Percentiles rank a stretch among this genome's conserved stretches.
phyloP scores from a whole-genome alignment of 495 filamentous ascomycete genomes.

The Cenococcum geophilum region DNA sequence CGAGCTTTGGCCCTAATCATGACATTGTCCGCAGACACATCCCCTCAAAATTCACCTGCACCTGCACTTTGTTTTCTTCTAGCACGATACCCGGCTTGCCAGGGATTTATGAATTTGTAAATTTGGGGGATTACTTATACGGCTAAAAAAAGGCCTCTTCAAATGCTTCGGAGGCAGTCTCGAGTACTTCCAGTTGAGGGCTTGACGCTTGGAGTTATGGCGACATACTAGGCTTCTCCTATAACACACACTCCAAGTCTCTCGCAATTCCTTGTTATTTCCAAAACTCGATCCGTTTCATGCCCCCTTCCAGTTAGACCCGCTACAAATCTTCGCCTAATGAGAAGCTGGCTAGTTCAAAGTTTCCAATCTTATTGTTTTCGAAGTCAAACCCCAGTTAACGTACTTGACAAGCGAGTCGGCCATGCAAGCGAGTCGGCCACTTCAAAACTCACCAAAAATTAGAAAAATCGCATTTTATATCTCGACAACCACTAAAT shows the following conservation, averaged over 20 bases:
- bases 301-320: slow-evolving; percentile 18
- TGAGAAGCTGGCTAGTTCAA: slow-evolving; percentile 22
- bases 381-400: neutral
- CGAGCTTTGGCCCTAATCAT: slow-evolving; percentile 22
- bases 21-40: slow-evolving; percentile 25
- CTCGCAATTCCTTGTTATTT: slow-evolving; percentile 12
- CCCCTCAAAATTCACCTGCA: slow-evolving; percentile 23
- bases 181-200: neutral
- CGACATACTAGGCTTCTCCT: slow-evolving; percentile 12
- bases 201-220: neutral
- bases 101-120: neutral
- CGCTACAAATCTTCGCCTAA: slow-evolving; percentile 17
- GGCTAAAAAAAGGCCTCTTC: slow-evolving; percentile 16
- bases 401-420: too few relatives aligned
- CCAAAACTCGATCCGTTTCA: slow-evolving; percentile 29
- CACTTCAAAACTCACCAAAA: too few relatives aligned
- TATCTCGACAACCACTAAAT: too few relatives aligned
- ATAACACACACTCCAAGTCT: slow-evolving; percentile 21
- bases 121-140: slow-evolving; percentile 4
- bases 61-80: neutral
- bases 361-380: neutral
- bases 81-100: neutral
- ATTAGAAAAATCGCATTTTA: too few relatives aligned
- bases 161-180: neutral
- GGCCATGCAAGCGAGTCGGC: too few relatives aligned